phyloP scores from a whole-genome alignment of 352 stramenopile genomes.

The Globisporangium rhizosaccharum region DNA sequence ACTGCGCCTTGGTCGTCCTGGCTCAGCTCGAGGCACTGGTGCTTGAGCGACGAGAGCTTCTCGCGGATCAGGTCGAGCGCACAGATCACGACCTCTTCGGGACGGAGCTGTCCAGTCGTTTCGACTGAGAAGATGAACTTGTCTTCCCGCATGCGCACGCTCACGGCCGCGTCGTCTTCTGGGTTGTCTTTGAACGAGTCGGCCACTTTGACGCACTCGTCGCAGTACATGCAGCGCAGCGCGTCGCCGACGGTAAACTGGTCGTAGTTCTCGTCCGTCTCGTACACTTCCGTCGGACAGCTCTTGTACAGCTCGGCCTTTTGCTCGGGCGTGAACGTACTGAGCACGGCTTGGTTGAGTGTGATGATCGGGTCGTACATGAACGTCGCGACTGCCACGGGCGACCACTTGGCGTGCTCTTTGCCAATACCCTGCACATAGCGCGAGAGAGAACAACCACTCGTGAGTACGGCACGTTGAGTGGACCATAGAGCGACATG shows the following conservation, averaged over 20 bases:
- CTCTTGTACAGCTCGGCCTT: constrained; percentile 94
- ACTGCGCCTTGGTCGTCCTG: constrained; percentile 59
- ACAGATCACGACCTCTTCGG: constrained; percentile 84
- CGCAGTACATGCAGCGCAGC: constrained; percentile 87
- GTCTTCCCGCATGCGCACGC: constrained; percentile 84
- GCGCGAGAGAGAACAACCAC: not conserved
- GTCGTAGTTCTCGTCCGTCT: constrained; percentile 90
- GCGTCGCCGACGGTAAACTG: constrained; percentile 57
- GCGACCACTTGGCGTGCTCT: constrained; percentile 97
- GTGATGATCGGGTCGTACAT: constrained; percentile 90
- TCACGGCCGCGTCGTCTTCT: constrained; percentile 93
- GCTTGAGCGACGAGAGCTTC: constrained; percentile 81
- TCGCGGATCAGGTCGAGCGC: constrained; percentile 83
- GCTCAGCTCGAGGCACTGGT: constrained; percentile 81
- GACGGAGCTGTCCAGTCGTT: constrained; percentile 81
- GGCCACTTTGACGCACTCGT: constrained; percentile 91
- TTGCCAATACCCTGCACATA: constrained; percentile 89
- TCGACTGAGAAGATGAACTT: constrained; percentile 97
- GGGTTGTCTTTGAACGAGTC: constrained; percentile 92
- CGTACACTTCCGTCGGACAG: constrained; percentile 93
- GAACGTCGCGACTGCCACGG: constrained; percentile 93
- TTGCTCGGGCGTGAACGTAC: constrained; percentile 91
- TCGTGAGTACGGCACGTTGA: not conserved
- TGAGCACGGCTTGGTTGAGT: constrained; percentile 89
- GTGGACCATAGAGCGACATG: not conserved